Evolutionary conservation across 2,329 filamentous ascomycete genomes (phyloP).

Genomic region (Cladosporium halotolerans): DNA sequence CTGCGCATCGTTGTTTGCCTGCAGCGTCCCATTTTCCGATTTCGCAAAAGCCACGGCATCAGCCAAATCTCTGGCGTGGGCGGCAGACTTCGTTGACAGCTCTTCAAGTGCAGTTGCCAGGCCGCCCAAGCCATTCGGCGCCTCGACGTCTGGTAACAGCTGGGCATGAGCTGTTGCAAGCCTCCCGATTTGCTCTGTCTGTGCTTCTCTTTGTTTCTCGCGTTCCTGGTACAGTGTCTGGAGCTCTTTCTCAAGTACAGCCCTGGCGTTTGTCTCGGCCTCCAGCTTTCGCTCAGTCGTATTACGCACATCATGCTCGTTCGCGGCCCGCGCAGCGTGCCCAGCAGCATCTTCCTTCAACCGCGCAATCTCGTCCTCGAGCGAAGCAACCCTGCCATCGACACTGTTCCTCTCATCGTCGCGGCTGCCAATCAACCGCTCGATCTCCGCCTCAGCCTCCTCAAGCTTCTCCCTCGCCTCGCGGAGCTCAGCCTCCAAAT

Average conservation of each 20-base stretch:
- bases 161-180: constrained; percentile 33
- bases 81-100: constrained; percentile 36
- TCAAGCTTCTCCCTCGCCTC: constrained; percentile 71
- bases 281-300: constrained; percentile 48
- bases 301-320: constrained; percentile 58
- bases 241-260: constrained; percentile 29
- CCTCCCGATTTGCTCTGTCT: constrained; percentile 27
- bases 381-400: constrained; percentile 60
- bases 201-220: constrained; percentile 44
- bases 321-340: constrained; percentile 57
- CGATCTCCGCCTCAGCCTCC: constrained; percentile 86
- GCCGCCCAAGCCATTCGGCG: constrained; percentile 33
- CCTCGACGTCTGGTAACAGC: constrained; percentile 24
- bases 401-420: constrained; percentile 71
- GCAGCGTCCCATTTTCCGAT: constrained; percentile 40
- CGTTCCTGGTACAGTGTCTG: constrained; percentile 54
- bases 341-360: constrained; percentile 48
- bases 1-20: constrained; percentile 35
- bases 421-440: constrained; percentile 72
- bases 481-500: constrained; percentile 73
- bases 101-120: constrained; percentile 40
- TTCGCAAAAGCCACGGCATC: constrained; percentile 42
- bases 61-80: constrained; percentile 40
- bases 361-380: constrained; percentile 66
- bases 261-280: constrained; percentile 21